Conservation (phyloP, 306 rosid genomes). For the Hippophae rhamnoides region DNA sequence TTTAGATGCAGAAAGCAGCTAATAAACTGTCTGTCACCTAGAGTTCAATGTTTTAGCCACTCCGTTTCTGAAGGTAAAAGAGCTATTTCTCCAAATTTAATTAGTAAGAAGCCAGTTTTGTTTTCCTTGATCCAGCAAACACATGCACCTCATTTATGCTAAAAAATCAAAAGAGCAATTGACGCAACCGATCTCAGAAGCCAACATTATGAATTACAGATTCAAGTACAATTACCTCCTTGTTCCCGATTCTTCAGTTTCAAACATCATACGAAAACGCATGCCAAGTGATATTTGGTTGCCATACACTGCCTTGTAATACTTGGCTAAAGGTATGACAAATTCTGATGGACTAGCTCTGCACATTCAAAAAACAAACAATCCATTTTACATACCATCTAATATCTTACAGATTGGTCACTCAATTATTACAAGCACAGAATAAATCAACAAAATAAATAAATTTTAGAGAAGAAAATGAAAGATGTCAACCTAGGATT, state of each 20-base stretch:
- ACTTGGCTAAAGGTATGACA: slow-evolving; percentile 95
- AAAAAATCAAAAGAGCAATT: no score
- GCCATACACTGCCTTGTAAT: slow-evolving; percentile 89
- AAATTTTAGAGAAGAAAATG: neutral
- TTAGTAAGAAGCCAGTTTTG: slow-evolving; percentile 4
- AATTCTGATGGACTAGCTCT: slow-evolving; percentile 99
- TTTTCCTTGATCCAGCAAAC: slow-evolving; percentile 8
- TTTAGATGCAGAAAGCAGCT: no score
- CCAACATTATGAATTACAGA: slow-evolving; percentile 1
- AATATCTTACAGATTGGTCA: slow-evolving; percentile 1
- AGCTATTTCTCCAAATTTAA: slow-evolving; percentile 11
- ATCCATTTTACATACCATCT: slow-evolving; percentile 3
- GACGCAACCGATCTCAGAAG: no score
- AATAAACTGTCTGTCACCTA: neutral
- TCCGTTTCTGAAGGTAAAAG: slow-evolving; percentile 4
- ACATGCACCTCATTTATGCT: neutral
- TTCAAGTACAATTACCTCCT: slow-evolving; percentile 58
- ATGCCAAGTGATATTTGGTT: slow-evolving; percentile 86
- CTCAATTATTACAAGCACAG: neutral
- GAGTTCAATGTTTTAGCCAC: slow-evolving; percentile 1
- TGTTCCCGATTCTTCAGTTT: slow-evolving; percentile 95
- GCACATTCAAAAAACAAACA: slow-evolving; percentile 22
- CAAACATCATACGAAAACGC: slow-evolving; percentile 98
- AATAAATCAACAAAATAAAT: neutral
- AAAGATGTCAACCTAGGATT: slow-evolving; percentile 66